Base-by-base conservation (phyloP, 768 basidiomycete species). In the Boletellus ananiceps region DNA sequence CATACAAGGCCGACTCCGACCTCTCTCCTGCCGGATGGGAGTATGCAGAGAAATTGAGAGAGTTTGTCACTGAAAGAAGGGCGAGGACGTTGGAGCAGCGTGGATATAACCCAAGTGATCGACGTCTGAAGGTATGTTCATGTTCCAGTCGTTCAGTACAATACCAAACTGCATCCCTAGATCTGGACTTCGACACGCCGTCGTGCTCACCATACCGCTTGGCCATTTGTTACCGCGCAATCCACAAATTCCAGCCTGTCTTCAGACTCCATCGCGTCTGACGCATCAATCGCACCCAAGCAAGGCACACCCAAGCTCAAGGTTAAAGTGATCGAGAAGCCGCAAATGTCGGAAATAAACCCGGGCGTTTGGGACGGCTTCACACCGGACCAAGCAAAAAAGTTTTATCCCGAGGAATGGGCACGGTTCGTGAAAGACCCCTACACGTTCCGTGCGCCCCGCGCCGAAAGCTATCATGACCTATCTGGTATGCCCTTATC, bases 401-500 rank as follows among this genome's bases (percentile, higher is more conserved):
- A 84, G 66, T 84, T 83, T 59, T 98, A 94, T 66, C 90, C 95
- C 0, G 88, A 86, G 46, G 96, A 99, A 64, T 98, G 90, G 90
- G 87, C 87, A 54, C 77, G 92, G 21, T 94, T 95, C 72, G 74
- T 88, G 40, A 86, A 84, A 58, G 95, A 99, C 62, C 95, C 95
- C 2, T 98, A 98, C 62, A 77, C 87, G 12, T 93, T 90, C 68
- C 77, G 93, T 21, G 93, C 90, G 1, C 93, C 93, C 0, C 77
- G 93, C 37, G 94, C 94, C 6, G 96, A 99, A 69, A 95, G 92
- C 60, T 99, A 99, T 65, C 96, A 99, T 67, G 96, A 99, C 62
- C 74, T 95, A 13, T 84, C 86, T 55, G 85, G 88, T 90, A 60
- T 23, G 78, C 52, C 4, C 5, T 38, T 14, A 16, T 47, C 32